A percentile compares a stretch with the other conserved stretches of the same genome.
Evolutionary conservation across 768 basidiomycete genomes (phyloP).

Genomic region (Collybia mongolica): DNA sequence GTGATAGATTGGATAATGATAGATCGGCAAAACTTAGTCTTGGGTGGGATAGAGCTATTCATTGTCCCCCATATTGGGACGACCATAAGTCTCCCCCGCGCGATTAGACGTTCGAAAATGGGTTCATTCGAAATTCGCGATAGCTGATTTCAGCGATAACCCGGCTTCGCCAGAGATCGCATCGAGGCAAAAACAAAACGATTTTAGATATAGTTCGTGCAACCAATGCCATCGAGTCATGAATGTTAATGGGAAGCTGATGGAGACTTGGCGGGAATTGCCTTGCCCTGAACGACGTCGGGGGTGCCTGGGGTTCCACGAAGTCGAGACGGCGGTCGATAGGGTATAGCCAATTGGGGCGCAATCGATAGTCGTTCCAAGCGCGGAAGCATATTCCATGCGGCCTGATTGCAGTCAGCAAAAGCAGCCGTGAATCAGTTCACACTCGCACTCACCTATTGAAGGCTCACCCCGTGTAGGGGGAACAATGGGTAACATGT

Average conservation of each 20-base stretch:
- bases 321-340: no score
- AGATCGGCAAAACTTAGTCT: slow-evolving; percentile 3
- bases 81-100: no score
- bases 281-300: no score
- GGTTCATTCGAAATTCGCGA: background rate
- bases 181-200: background rate
- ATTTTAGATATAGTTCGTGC: background rate
- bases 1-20: slow-evolving; percentile 1
- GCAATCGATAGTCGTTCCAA: no score
- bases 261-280: no score
- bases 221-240: background rate
- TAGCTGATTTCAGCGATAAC: background rate
- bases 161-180: background rate
- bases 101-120: background rate
- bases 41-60: background rate
- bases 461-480: background rate
- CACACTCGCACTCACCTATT: no score
- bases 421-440: no score
- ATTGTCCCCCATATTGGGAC: slow-evolving; percentile 9
- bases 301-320: no score
- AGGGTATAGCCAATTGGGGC: no score
- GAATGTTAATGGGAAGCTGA: background rate
- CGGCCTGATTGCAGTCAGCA: no score
- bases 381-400: no score
- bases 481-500: slow-evolving; percentile 2